Base-by-base conservation (phyloP, 192 early-diverging fungal species). In the Diversispora eburnea region DNA sequence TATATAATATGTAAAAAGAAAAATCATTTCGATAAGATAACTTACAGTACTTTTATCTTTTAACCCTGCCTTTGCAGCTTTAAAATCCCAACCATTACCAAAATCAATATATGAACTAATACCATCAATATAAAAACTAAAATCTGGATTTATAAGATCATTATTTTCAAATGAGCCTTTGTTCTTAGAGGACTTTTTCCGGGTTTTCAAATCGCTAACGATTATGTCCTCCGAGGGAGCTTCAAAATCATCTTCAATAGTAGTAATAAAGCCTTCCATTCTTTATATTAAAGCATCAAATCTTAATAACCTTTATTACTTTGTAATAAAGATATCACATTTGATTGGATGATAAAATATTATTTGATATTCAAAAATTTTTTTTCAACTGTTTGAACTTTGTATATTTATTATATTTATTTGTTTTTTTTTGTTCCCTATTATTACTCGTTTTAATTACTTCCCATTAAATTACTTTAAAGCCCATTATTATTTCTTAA, bases 11-110 rank as follows among this genome's bases (percentile, higher is more conserved):
- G 4, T 13, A 39, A 47, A 15, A 25, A 75, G 46, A 13, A 2
- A 19, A 43, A 4, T 65, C 20, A 22, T 46, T 64, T 13, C 60
- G 25, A 33, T 2, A 33, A 33, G 25, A 33, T 45, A 74, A 25
- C 72, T 59, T 78, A 86, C 85, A 77, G 74, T 63, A 45, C 83
- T 81, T 65, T 85, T 84, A 43, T 77, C 78, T 77, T 88, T 90
- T 43, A 97, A 77, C 56, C 89, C 89, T 4, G 86, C 90, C 64
- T 91, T 83, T 25, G 92, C 94, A 57, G 86, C 84, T 10, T 87
- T 86, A 71, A 97, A 95, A 75, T 97, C 94, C 86, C 93, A 91
- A 5, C 87, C 82, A 75, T 92, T 83, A 8, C 81, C 82, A n/a
- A 81, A 77, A 12, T 84, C 80, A 63, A 76, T 75, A 71, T 86